These are phyloP conservation scores for Lipomyces spencermartinsiae DNA, from an alignment of 805 yeast genomes.

Conservation along the genomic window DNA sequence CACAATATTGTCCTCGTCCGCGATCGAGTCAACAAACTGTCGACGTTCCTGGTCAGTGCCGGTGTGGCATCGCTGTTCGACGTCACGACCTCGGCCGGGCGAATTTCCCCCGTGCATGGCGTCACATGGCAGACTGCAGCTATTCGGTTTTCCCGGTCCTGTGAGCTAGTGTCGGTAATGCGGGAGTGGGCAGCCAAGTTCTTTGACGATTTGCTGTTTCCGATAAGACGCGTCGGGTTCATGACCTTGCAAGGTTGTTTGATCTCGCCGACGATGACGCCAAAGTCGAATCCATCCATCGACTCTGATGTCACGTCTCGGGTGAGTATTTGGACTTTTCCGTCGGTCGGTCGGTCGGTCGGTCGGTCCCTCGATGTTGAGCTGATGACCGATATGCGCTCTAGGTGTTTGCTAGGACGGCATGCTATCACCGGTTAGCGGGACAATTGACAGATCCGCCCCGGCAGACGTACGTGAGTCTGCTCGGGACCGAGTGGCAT, in stretches of 20 bases:
- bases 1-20: background rate
- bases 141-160: background rate
- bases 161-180: background rate
- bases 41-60: background rate
- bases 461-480: background rate
- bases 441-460: background rate
- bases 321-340: background rate
- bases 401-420: background rate
- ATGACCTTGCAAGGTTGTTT: too few relatives aligned
- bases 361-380: background rate
- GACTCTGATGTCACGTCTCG: background rate
- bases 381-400: background rate
- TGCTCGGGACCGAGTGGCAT: background rate
- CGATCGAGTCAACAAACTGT: background rate
- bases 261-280: background rate
- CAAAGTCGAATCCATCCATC: background rate
- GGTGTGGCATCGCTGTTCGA: background rate
- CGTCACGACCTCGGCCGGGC: background rate
- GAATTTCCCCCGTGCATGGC: background rate
- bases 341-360: too few relatives aligned
- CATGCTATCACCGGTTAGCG: background rate
- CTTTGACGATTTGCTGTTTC: background rate
- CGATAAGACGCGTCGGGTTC: background rate
- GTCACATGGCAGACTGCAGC: background rate
- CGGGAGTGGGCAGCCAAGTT: background rate